These are phyloP conservation scores for Dactylella cylindrospora DNA, from an alignment of 2,329 filamentous ascomycete genomes.

Conservation along the genomic window DNA sequence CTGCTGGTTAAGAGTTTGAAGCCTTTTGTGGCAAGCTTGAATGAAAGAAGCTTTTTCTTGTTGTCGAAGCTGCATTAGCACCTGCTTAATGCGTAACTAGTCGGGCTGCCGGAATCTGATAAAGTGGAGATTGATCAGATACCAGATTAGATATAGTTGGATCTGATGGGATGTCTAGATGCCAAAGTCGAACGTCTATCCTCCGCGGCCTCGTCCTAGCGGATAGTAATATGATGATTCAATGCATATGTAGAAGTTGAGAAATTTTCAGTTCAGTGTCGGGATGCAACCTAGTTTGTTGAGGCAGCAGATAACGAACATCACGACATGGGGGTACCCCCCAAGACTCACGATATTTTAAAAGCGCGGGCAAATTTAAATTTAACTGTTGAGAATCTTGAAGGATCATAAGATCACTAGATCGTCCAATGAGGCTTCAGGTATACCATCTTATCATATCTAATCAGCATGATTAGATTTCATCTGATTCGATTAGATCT, in stretches of 20 bases:
- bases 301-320: too few relatives aligned
- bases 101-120: not conserved
- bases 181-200: constrained; percentile 1
- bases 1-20: not conserved
- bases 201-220: too few relatives aligned
- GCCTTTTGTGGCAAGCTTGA: constrained; percentile 11
- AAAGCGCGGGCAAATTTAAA: too few relatives aligned
- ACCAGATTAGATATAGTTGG: constrained; percentile 9
- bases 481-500: constrained; percentile 30
- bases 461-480: constrained; percentile 22
- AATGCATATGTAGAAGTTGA: too few relatives aligned
- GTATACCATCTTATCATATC: constrained; percentile 16
- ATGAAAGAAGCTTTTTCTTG: constrained; percentile 38
- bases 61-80: constrained; percentile 11
- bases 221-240: too few relatives aligned
- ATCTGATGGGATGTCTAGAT: constrained; percentile 17
- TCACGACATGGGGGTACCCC: too few relatives aligned
- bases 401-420: too few relatives aligned
- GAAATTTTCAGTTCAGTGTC: not conserved
- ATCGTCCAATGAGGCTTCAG: not conserved
- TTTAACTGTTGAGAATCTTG: too few relatives aligned
- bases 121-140: constrained; percentile 22
- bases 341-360: too few relatives aligned
- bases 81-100: not conserved
- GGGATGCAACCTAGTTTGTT: constrained; percentile 15